Evolutionary conservation across 225 moss, liverwort and hornwort species (phyloP), one percentile per base, ranked within the genome.

Genomic region (Climacium dendroides): DNA sequence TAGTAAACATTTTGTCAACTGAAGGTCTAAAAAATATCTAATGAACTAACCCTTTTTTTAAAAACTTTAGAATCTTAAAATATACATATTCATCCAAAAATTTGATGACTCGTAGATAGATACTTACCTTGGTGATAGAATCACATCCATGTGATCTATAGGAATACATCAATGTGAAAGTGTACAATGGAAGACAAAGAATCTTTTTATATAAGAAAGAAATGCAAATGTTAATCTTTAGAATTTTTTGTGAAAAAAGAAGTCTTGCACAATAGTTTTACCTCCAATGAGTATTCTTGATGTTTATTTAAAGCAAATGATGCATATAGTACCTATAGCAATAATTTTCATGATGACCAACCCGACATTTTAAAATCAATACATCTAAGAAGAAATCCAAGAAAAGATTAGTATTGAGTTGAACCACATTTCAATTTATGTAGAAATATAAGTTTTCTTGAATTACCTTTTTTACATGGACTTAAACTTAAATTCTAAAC

Each of bases 131-230:
- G 0, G 5, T 24, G 9, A 15, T 70, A 70, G 5, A 28, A 43
- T 72, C 28, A 43, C 11, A 3, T 10, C 28, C 19, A 0, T 29
- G 11, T 11, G 29, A 0, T 7, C 24, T 23, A 7, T 22, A n/a
- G 7, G 0, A 0, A 12, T 1, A 2, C 6, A 2, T 2, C 0
- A 4, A 11, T 2, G 12, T 35, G 12, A 37, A 4, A 66, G 6
- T 20, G 3, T 20, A 6, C n/a, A 20, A n/a, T n/a, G 6, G 20
- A 34, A 47, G 3, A 47, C 8, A 2, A 34, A 48, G n/a, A n/a
- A n/a, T n/a, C n/a, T n/a, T n/a, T n/a, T n/a, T n/a, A n/a, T n/a
- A n/a, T n/a, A n/a, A n/a, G 8, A 48, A 1, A 37, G 0, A 11
- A 22, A 0, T 70, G 0, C 3, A 41, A 3, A 26, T 30, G 4